Percentiles rank a stretch among this genome's conserved stretches.
Evolutionary conservation across 208 protist species (phyloP).

Genomic region (Leishmania gerbilli): DNA sequence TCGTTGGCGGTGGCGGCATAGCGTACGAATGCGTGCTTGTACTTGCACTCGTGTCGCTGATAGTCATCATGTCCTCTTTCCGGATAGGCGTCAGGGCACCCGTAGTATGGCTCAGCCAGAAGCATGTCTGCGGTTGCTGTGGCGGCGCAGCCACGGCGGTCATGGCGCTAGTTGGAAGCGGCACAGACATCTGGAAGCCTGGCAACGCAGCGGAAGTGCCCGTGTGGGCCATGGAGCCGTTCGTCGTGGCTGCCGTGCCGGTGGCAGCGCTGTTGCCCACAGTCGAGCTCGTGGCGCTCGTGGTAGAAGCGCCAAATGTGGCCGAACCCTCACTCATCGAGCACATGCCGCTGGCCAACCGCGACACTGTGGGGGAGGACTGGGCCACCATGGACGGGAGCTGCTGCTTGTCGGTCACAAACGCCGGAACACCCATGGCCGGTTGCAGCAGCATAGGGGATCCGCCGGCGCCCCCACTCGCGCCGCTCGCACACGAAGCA

Average conservation of each 20-base stretch:
- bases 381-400: background rate
- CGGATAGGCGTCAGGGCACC: conserved; percentile 3
- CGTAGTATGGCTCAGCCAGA: conserved; percentile 8
- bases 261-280: background rate
- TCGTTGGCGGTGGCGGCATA: background rate
- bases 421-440: background rate
- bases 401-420: background rate
- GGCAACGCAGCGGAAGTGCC: background rate
- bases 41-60: background rate
- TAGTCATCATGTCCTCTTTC: conserved; percentile 7
- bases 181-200: background rate
- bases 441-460: background rate
- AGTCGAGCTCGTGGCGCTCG: conserved; percentile 6
- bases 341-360: background rate
- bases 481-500: background rate
- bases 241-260: background rate
- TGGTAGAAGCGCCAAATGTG: conserved; percentile 1
- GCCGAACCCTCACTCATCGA: background rate
- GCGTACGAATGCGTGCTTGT: conserved; percentile 5
- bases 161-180: background rate
- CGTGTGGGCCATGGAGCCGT: background rate
- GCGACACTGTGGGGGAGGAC: background rate
- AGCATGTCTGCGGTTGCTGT: conserved; percentile 13
- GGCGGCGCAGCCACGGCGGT: background rate
- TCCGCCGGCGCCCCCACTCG: background rate